Evolutionary conservation across 495 filamentous ascomycete genomes (phyloP), one percentile per base, ranked within the genome.

Genomic region (Lepraria neglecta): DNA sequence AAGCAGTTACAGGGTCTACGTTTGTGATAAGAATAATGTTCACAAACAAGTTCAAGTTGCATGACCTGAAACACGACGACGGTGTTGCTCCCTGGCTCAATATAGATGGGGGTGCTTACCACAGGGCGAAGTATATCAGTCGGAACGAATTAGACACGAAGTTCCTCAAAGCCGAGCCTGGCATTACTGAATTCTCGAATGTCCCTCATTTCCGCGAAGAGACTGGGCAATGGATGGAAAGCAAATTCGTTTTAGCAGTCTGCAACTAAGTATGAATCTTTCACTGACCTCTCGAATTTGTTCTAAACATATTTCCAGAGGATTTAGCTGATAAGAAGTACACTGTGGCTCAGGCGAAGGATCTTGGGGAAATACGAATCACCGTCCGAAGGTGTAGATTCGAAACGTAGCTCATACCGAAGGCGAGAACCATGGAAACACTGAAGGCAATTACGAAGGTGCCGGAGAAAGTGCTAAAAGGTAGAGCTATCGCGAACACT

Each of bases 401-500:
- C 9, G 28, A 6, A 5, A 31, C 6, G 17, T 14, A 1, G 33
- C 33, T 38, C 4, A 21, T 9, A 38, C 6, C 11, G 1, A 11
- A 5, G 1, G 10, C 11, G 1, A 24, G 1, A 15, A 9, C 2
- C 6, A 61, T 21, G 28, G 31, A 2, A 35, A 17, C 24, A n/a
- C 6, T 55, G 11, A 28, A 12, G 35, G 53, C 28, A 31, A 55
- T 61, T 21, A 28, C 21, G 24, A 47, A 61, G 7, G n/a, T 55
- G 2, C 50, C 59, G 9, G 59, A 55, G 21, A 61, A 38, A 27
- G 38, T 38, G 3, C 30, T 61, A 4, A 55, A 61, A 61, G 59
- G 50, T 10, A 51, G 51, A n/a, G 3, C 48, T 7, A 30, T 54
- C 24, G 38, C 28, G 3, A 46, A 30, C 1, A 55, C 19, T 15